These are phyloP conservation scores for Eucalyptus erythrocorys DNA, from an alignment of 345 rosid species.

Conservation along the genomic window DNA sequence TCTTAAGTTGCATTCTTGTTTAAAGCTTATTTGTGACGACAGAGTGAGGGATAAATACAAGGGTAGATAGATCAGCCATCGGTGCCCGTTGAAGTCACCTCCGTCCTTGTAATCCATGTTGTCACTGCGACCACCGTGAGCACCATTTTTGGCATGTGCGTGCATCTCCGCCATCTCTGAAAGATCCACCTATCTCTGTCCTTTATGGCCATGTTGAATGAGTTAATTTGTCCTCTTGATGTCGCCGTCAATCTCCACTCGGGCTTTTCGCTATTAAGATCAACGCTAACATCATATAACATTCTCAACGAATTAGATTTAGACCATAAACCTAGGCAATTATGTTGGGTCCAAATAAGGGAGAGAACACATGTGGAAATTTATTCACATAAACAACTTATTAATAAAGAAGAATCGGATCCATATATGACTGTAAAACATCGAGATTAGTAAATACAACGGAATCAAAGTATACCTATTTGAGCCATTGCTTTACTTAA, in stretches of 20 bases:
- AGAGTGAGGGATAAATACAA: not conserved
- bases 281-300: not conserved
- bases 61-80: not conserved
- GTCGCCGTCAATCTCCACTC: not conserved
- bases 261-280: not conserved
- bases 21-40: not conserved
- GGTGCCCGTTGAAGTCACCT: not conserved
- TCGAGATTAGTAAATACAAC: too few species aligned
- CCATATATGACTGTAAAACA: too few species aligned
- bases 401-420: too few species aligned
- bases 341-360: not conserved
- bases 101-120: not conserved
- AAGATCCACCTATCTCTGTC: not conserved
- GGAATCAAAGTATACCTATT: too few species aligned
- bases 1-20: not conserved
- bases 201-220: not conserved
- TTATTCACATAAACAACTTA: too few species aligned
- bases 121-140: not conserved
- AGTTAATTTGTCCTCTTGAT: not conserved
- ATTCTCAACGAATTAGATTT: not conserved
- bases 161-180: not conserved
- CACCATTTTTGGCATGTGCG: not conserved
- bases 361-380: too few species aligned
- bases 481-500: too few species aligned
- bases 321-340: not conserved